Base-by-base conservation (phyloP, 352 stramenopile genomes). In the Globisporangium uncinulatum region DNA sequence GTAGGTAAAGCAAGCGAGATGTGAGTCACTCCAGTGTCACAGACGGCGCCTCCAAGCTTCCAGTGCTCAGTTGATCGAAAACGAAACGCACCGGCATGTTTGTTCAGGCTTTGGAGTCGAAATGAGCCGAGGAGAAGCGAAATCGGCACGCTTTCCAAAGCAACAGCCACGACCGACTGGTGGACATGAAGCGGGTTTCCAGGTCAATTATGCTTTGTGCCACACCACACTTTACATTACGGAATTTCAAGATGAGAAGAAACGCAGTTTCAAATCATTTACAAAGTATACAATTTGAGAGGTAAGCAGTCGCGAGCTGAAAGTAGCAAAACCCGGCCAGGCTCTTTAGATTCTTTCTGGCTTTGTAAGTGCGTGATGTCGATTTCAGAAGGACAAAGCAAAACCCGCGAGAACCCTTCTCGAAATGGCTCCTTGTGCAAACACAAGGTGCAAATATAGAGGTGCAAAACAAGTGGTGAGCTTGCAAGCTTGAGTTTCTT, bases 31-130 rank as follows among this genome's bases (percentile, higher is more conserved):
- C 34, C 20, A 9, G n/a, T 48, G 19, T 31, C 31, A 34, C 41
- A 19, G 37, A 11, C n/a, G 34, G 54, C 42, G 19, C 14, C 17
- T 10, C 10, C 8, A 36, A n/a, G 14, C 42, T n/a, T 24, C 24
- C 24, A 29, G 24, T 4, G 24, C 24, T 4, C 24, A 7, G 50
- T 1, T 34, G 32, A 44, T 44, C 32, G 37, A 39, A 21, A 34
- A 14, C 34, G 37, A 15, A 7, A 42, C 57, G 43, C 53, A 63
- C 57, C 54, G 57, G 57, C 57, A 63, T 63, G 57, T 15, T 63
- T 34, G 50, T 58, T 58, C 57, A 58, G 54, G 57, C 57, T 63
- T 63, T 63, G 57, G 57, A 63, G 57, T 63, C 57, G 50, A 63
- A 63, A 63, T 63, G 57, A 63, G 47, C 39, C 34, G 32, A 7